A percentile compares a stretch with the other conserved stretches of the same genome.
These are phyloP conservation scores for Penicillium sp. DNA, from an alignment of 2,329 filamentous ascomycete genomes.

Conservation along the genomic window DNA sequence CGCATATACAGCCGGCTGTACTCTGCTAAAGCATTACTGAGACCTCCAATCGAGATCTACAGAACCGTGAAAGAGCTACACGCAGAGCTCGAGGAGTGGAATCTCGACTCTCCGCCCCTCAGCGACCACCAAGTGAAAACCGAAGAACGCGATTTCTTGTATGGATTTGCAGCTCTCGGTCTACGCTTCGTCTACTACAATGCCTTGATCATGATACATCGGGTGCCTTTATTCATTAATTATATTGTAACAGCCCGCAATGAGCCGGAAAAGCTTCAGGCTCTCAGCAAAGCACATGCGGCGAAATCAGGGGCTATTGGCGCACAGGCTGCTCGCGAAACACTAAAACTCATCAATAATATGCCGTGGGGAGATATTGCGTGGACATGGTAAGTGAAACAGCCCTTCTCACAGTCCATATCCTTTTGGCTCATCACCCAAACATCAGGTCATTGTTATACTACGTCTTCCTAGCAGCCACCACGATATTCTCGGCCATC, in stretches of 20 bases:
- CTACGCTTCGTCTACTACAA: conserved; percentile 96
- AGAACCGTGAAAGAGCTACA: conserved; percentile 91
- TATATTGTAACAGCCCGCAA: conserved; percentile 78
- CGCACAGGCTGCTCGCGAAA: conserved; percentile 84
- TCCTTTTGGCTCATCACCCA: background rate
- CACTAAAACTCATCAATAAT: conserved; percentile 87
- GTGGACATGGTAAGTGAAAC: conserved; percentile 76
- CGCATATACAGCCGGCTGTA: conserved; percentile 89
- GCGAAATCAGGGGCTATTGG: conserved; percentile 86
- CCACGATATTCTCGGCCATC: conserved; percentile 91
- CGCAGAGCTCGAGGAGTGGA: conserved; percentile 84
- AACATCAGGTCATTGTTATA: conserved; percentile 74
- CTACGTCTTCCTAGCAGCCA: conserved; percentile 88
- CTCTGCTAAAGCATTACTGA: conserved; percentile 81
- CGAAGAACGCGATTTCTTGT: conserved; percentile 78
- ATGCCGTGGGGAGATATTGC: conserved; percentile 90
- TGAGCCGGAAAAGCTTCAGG: conserved; percentile 46
- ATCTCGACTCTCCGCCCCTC: conserved; percentile 82
- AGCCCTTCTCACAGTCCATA: background rate
- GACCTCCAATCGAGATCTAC: conserved; percentile 76
- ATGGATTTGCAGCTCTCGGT: conserved; percentile 87
- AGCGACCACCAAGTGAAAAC: conserved; percentile 89
- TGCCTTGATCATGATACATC: conserved; percentile 90
- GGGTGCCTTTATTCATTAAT: conserved; percentile 91
- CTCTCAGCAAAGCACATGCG: conserved; percentile 76